Base-by-base conservation (phyloP, 371 early-diverging fungal species). In the Mucor mucedo region DNA sequence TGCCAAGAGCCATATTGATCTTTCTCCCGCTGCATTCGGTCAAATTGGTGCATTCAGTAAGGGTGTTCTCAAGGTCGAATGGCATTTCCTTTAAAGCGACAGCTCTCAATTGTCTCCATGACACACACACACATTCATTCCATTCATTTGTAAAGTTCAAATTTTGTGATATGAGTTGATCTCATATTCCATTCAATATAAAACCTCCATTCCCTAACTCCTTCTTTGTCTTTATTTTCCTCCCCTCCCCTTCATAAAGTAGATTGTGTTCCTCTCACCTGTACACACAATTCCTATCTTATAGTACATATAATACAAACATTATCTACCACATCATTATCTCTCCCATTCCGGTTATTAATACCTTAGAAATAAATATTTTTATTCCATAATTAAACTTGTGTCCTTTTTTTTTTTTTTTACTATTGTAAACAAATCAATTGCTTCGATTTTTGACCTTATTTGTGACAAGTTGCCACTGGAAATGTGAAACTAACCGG, bases 1-100 rank as follows among this genome's bases (percentile, higher is more conserved):
- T 40, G 69, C 57, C 35, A 67, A 42, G 14, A 62, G 60, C 11
- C 75, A 75, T 38, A 47, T 78, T 38, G 75, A 78, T 63, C 63
- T 78, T 32, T 70, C 78, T 32, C 73, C 71, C 56, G 76, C 63
- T 65, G 78, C 75, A 27, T 78, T 78, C 53, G 63, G 29, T 2
- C 55, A 76, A 40, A 63, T 79, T 28, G 77, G 73, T 39, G 57
- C 60, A 8, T 66, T 65, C 41, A 62, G 63, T 30, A 68, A 52
- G 10, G 77, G 79, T 50, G 49, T 73, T 16, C 68, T 77, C 6
- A 64, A 74, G 16, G 77, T 79, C 53, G 65, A 71, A 29, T 79
- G 78, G 78, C 61, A 63, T 10, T 40, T 64, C 28, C 50, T 56
- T 3, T 63, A 63, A 52, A 39, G 5, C 30, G 5, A n/a, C 29